Conservation (phyloP, 2,329 filamentous ascomycete species). For the Dothiorella sarmentorum region DNA sequence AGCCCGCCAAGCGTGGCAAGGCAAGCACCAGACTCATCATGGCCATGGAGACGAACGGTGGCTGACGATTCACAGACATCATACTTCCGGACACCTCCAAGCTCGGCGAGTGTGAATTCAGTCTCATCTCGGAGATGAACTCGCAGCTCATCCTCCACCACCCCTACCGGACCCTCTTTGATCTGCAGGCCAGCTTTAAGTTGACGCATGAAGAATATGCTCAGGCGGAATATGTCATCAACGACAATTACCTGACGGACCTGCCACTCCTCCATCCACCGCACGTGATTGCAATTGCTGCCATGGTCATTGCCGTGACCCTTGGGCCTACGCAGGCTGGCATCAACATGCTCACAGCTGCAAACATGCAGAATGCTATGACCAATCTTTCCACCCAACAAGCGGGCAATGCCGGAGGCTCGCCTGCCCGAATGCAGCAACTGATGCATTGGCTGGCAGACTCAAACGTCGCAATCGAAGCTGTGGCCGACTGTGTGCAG, state of each 20-base stretch:
- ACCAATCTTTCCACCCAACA: constrained; percentile 34
- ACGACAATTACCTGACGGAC: constrained; percentile 90
- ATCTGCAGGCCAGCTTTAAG: constrained; percentile 65
- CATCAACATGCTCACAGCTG: constrained; percentile 43
- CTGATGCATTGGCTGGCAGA: constrained; percentile 81
- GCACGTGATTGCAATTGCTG: constrained; percentile 84
- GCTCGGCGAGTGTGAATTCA: constrained; percentile 91
- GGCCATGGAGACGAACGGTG: constrained; percentile 4
- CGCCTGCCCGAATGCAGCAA: constrained; percentile 58
- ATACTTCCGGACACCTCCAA: constrained; percentile 71
- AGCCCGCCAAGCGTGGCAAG: constrained; percentile 71
- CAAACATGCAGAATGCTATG: constrained; percentile 35
- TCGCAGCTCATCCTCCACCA: constrained; percentile 88
- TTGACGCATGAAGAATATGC: constrained; percentile 75
- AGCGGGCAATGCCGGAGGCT: constrained; percentile 23
- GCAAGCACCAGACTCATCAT: neutral
- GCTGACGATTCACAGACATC: constrained; percentile 50
- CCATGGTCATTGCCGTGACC: constrained; percentile 79
- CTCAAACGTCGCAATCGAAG: constrained; percentile 78
- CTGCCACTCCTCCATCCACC: constrained; percentile 81
- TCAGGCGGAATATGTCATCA: constrained; percentile 78
- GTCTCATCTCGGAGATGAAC: constrained; percentile 84
- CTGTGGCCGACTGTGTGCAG: constrained; percentile 84
- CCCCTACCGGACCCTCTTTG: constrained; percentile 77
- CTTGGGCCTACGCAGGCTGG: constrained; percentile 63